Conservation (phyloP, 805 yeast species). For the Teunomyces aglyptinius region DNA sequence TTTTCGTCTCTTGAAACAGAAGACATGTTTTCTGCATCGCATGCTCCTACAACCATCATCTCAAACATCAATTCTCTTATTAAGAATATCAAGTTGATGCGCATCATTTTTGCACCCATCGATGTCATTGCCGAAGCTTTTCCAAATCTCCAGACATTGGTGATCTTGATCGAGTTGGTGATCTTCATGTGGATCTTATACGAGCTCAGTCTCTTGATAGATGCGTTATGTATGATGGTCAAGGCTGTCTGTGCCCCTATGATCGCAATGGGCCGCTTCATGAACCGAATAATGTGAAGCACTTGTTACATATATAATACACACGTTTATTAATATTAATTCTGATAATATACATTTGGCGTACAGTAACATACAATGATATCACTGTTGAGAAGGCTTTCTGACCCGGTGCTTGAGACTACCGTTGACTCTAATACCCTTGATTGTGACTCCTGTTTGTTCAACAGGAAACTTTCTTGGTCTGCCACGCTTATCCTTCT, state of each 20-base stretch:
- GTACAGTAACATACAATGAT: not conserved
- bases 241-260: slow-evolving; percentile 47
- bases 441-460: slow-evolving; percentile 43
- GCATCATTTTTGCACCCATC: slow-evolving; percentile 38
- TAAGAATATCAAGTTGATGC: slow-evolving; percentile 35
- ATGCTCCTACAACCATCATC: slow-evolving; percentile 19
- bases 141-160: slow-evolving; percentile 39
- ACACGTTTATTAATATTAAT: not conserved
- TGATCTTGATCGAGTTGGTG: slow-evolving; percentile 36
- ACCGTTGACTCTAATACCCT: slow-evolving; percentile 42
- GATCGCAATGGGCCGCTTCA: slow-evolving; percentile 43
- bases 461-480: slow-evolving; percentile 51
- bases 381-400: slow-evolving; percentile 4
- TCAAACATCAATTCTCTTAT: slow-evolving; percentile 33
- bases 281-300: slow-evolving; percentile 40
- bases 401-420: slow-evolving; percentile 10
- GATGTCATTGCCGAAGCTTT: slow-evolving; percentile 36
- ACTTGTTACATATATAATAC: not conserved
- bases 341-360: not conserved
- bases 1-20: not conserved
- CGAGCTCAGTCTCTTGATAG: slow-evolving; percentile 40
- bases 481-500: slow-evolving; percentile 48
- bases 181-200: slow-evolving; percentile 42
- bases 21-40: slow-evolving; percentile 1
- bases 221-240: slow-evolving; percentile 45